phyloP scores from a whole-genome alignment of 2,329 filamentous ascomycete genomes.

The Aspergillus viridinutans region DNA sequence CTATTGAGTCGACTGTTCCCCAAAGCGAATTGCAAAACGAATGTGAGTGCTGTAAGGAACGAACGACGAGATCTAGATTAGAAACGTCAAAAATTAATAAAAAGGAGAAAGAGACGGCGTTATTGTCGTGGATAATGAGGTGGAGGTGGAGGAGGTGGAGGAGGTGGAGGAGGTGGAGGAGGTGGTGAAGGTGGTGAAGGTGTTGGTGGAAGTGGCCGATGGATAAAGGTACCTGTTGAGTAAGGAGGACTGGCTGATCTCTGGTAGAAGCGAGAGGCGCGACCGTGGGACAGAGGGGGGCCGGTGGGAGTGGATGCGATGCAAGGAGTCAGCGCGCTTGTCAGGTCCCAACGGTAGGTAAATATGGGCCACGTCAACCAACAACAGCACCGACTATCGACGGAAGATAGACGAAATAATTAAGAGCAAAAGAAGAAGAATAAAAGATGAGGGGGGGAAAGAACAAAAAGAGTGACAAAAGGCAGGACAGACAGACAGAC shows the following conservation, averaged over 20 bases:
- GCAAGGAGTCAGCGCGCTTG: conserved; percentile 18
- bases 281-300: conserved; percentile 16
- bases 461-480: not conserved
- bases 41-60: conserved; percentile 22
- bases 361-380: conserved; percentile 21
- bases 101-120: conserved; percentile 8
- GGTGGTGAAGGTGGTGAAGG: conserved; percentile 1
- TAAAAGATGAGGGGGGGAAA: not conserved
- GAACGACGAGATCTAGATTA: conserved; percentile 22
- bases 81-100: conserved; percentile 3
- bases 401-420: conserved; percentile 3
- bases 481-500: conserved; percentile 1
- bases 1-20: conserved; percentile 10
- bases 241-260: not conserved
- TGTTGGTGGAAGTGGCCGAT: conserved; percentile 4
- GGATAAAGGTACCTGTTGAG: not conserved
- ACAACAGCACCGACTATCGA: conserved; percentile 26
- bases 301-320: conserved; percentile 1
- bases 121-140: not conserved
- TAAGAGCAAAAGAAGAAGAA: conserved; percentile 1
- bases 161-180: not conserved
- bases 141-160: not conserved
- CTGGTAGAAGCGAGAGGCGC: conserved; percentile 16
- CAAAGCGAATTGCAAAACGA: conserved; percentile 21
- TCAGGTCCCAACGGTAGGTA: conserved; percentile 21